Conservation (phyloP, 441 rosid genomes). For the Brassica balearica region DNA sequence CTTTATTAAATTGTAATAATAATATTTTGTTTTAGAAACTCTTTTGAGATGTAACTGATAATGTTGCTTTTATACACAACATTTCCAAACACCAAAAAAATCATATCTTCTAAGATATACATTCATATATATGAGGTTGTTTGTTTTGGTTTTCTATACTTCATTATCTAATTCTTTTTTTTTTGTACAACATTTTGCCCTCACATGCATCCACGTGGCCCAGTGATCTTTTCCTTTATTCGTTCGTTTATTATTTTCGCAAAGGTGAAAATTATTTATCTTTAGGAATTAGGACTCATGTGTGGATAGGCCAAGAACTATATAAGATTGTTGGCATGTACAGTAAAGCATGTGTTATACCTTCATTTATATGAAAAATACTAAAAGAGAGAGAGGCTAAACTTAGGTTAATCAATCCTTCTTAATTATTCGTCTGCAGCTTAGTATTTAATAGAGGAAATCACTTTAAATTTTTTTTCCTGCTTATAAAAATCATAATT, state of each 20-base stretch:
- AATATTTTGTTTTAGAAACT: too few species aligned
- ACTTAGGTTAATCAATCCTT: conserved; percentile 9
- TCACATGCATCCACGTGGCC: conserved; percentile 47
- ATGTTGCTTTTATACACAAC: too few species aligned
- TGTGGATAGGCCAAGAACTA: conserved; percentile 38
- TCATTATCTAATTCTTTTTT: neutral
- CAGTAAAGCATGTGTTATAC: conserved; percentile 32
- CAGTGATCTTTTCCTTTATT: neutral
- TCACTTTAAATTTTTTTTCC: neutral
- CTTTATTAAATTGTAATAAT: too few species aligned
- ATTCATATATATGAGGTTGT: too few species aligned
- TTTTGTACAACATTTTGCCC: conserved; percentile 19
- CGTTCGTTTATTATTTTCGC: conserved; percentile 4
- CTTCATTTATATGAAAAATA: neutral
- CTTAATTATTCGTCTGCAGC: conserved; percentile 38
- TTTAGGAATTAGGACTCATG: conserved; percentile 3
- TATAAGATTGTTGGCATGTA: conserved; percentile 40
- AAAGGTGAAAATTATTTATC: conserved; percentile 25
- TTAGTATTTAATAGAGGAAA: neutral
- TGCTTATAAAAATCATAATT: neutral
- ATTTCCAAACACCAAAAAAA: too few species aligned
- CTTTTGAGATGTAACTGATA: too few species aligned
- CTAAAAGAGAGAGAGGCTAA: neutral
- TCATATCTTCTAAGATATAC: too few species aligned
- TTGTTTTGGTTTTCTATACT: neutral